Evolutionary conservation across 2,329 filamentous ascomycete genomes (phyloP).

Genomic region (Phyllosticta citrichinensis): DNA sequence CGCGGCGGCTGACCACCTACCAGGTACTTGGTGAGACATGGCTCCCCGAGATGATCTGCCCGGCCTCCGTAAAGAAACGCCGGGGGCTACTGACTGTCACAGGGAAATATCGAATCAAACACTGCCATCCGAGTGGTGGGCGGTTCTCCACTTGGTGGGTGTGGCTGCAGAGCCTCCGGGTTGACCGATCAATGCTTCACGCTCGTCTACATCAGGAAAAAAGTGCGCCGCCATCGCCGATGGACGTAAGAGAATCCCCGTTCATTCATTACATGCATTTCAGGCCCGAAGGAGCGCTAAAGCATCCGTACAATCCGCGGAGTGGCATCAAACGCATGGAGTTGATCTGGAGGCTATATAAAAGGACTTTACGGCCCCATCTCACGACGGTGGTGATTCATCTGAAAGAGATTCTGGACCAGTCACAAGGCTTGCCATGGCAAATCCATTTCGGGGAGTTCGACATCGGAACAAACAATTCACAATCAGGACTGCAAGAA

Average conservation of each 20-base stretch:
- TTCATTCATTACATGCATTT: neutral
- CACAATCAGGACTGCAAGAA: neutral
- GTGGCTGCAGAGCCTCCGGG: neutral
- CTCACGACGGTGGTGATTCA: neutral
- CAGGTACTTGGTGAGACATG: neutral
- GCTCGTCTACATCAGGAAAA: neutral
- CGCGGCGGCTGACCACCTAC: neutral
- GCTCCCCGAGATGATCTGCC: neutral
- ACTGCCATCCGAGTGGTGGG: neutral
- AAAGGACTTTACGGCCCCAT: neutral
- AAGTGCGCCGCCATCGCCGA: neutral
- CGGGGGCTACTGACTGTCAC: neutral
- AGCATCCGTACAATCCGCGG: neutral
- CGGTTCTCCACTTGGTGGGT: neutral
- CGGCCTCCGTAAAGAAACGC: neutral
- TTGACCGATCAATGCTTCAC: neutral
- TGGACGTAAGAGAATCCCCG: neutral
- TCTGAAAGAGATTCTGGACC: neutral
- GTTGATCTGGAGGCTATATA: neutral
- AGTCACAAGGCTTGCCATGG: too few species aligned
- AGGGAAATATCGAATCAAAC: neutral
- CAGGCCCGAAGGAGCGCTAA: neutral
- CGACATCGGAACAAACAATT: too few species aligned
- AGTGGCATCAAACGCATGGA: neutral
- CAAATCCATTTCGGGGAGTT: too few species aligned